Percentiles rank a stretch among this genome's conserved stretches.
Conservation (phyloP, 139 green algal genomes). For the Tetraselmis striata region DNA sequence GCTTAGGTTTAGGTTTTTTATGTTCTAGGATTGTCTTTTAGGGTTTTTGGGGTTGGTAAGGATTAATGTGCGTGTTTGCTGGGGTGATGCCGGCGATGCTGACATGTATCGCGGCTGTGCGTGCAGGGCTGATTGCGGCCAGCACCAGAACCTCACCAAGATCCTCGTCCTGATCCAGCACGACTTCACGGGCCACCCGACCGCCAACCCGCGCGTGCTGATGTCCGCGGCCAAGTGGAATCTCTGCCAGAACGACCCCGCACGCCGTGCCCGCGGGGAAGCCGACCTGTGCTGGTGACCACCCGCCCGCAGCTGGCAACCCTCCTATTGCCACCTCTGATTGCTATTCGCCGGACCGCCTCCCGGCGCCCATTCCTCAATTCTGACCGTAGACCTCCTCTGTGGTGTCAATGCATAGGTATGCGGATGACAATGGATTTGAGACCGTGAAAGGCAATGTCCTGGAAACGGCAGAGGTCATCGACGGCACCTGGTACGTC, state of each 20-base stretch:
- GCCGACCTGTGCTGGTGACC: constrained; percentile 61
- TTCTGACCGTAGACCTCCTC: too few species aligned
- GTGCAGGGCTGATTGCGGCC: constrained; percentile 56
- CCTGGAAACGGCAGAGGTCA: constrained; percentile 44
- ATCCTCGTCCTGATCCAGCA: constrained; percentile 23
- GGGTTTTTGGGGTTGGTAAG: too few species aligned
- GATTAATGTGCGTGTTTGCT: too few species aligned
- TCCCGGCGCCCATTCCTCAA: too few species aligned
- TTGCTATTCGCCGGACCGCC: too few species aligned
- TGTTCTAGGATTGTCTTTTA: too few species aligned
- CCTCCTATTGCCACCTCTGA: neutral
- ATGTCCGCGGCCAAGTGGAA: constrained; percentile 61
- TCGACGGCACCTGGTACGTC: constrained; percentile 63
- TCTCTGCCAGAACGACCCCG: constrained; percentile 51
- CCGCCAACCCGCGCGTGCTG: constrained; percentile 42
- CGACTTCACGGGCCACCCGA: constrained; percentile 34
- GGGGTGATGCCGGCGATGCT: too few species aligned
- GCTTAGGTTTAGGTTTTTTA: too few species aligned
- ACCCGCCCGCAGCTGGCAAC: neutral
- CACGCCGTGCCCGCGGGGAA: constrained; percentile 31
- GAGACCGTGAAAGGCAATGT: constrained; percentile 32
- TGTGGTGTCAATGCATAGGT: too few species aligned
- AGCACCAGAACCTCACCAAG: constrained; percentile 47
- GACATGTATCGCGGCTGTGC: too few species aligned
- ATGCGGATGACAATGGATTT: constrained; percentile 38